These are phyloP conservation scores for Blastocystis sp. DNA, from an alignment of 352 stramenopile species.

Conservation along the genomic window DNA sequence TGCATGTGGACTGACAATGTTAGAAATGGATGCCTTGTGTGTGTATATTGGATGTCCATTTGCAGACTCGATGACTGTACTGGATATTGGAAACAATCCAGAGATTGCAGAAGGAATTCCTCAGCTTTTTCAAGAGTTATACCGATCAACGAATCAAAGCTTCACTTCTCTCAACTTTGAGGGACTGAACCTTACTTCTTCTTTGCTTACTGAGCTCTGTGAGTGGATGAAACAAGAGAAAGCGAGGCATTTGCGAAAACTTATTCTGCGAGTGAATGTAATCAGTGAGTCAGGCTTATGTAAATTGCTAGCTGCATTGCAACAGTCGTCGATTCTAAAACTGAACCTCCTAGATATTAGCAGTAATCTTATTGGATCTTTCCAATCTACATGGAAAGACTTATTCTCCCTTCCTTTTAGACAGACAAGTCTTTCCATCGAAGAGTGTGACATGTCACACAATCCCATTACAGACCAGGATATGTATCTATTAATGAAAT, in stretches of 20 bases:
- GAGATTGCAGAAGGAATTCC: not conserved
- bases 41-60: not conserved
- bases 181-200: not conserved
- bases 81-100: not conserved
- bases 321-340: not conserved
- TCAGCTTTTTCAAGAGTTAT: not conserved
- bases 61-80: not conserved
- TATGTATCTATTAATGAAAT: not conserved
- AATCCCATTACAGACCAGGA: not conserved
- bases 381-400: not conserved
- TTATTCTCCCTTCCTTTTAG: not conserved
- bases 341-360: not conserved
- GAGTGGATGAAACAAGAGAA: not conserved
- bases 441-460: not conserved
- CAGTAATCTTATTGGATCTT: not conserved
- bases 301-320: not conserved
- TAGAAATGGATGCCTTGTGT: not conserved
- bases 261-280: not conserved
- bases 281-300: not conserved
- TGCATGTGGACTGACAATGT: not conserved
- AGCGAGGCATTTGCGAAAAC: not conserved
- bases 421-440: not conserved
- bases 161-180: not conserved
- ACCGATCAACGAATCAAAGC: not conserved
- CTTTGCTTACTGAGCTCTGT: not conserved